phyloP scores from a whole-genome alignment of 306 rosid species.

The Vicia faba region DNA sequence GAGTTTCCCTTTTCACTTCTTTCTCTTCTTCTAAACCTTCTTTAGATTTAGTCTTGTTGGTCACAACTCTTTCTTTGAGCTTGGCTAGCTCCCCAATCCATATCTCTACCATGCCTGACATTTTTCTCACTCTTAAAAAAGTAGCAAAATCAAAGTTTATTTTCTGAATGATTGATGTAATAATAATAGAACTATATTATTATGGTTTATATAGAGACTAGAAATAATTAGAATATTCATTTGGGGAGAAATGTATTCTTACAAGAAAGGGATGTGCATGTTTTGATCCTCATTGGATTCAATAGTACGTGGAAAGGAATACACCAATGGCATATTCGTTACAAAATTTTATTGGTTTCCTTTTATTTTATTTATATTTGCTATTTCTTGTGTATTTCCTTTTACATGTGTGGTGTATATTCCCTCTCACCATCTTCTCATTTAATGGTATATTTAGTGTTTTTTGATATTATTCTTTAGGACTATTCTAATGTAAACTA shows the following conservation, averaged over 20 bases:
- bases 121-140: too few species aligned
- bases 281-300: constrained; percentile 27
- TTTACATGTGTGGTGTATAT: constrained; percentile 11
- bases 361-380: too few species aligned
- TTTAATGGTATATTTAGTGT: background rate
- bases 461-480: background rate
- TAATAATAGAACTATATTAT: background rate
- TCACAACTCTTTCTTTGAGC: constrained; percentile 53
- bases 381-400: background rate
- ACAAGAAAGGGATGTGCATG: background rate
- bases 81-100: constrained; percentile 67
- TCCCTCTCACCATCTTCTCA: constrained; percentile 3
- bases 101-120: constrained; percentile 61
- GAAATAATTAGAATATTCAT: constrained; percentile 8
- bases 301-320: constrained; percentile 35
- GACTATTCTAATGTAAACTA: too few species aligned
- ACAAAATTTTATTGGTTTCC: constrained; percentile 10
- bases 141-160: too few species aligned
- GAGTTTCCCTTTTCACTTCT: constrained; percentile 13
- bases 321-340: constrained; percentile 39
- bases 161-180: background rate
- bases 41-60: constrained; percentile 39
- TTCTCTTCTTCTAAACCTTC: constrained; percentile 25
- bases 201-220: constrained; percentile 38
- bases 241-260: background rate